Percentiles rank a stretch among this genome's conserved stretches.
phyloP scores from a whole-genome alignment of 148 eudicot species.

The Heliamphora exappendiculata region DNA sequence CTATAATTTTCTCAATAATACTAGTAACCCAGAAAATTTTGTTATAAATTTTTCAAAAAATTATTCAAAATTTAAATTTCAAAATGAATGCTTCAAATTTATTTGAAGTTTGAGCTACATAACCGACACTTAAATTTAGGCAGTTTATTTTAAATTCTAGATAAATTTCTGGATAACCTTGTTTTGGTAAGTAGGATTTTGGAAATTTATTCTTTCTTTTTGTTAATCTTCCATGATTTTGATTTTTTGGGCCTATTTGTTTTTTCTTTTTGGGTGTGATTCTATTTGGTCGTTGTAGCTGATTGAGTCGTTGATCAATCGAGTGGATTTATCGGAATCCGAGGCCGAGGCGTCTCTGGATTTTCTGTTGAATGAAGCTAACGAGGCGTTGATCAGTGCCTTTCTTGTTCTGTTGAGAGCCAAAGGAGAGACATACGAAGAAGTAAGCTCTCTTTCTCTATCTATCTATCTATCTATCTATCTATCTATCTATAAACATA shows the following conservation, averaged over 20 bases:
- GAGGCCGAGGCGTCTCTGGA: constrained; percentile 75
- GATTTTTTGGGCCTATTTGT: background rate
- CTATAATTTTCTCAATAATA: background rate
- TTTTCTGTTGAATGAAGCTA: constrained; percentile 61
- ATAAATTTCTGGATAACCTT: too few species aligned
- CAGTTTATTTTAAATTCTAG: too few species aligned
- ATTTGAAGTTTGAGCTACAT: too few species aligned
- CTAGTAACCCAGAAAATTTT: too few species aligned
- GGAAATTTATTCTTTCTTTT: background rate
- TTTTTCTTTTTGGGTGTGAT: background rate
- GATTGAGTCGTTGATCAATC: constrained; percentile 59
- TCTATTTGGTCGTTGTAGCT: constrained; percentile 37
- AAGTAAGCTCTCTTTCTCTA: constrained; percentile 31
- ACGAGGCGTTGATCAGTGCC: constrained; percentile 83
- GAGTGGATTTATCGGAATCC: constrained; percentile 55
- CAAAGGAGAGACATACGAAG: constrained; percentile 96
- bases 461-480: background rate
- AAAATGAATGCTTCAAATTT: too few species aligned
- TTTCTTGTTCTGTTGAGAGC: constrained; percentile 92
- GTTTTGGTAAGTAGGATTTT: too few species aligned
- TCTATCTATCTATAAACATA: background rate
- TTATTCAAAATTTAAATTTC: too few species aligned
- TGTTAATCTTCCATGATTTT: background rate
- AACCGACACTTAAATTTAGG: too few species aligned
- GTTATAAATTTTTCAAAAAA: too few species aligned